Conservation (phyloP, 1,284 basidiomycete species). For the Ceratobasidium sp. region DNA sequence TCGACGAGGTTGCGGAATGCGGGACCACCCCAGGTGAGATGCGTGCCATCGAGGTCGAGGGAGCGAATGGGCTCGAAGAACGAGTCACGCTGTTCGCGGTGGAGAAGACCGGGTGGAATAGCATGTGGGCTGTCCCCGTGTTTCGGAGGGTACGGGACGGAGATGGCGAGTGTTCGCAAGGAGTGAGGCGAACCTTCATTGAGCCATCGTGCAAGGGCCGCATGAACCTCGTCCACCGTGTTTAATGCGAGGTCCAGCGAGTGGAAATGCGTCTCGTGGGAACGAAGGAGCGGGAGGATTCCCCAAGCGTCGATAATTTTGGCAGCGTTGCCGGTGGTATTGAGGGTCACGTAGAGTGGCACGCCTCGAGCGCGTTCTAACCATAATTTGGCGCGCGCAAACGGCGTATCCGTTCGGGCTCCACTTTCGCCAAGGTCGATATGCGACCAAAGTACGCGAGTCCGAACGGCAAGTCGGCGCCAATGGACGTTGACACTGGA, state of each 20-base stretch:
- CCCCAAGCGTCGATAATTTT: constrained; percentile 30
- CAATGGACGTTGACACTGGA: constrained; percentile 28
- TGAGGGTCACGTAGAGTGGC: constrained; percentile 19
- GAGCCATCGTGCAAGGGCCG: constrained; percentile 11
- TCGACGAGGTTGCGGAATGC: constrained; percentile 22
- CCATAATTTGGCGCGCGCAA: constrained; percentile 21
- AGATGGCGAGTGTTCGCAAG: constrained; percentile 10
- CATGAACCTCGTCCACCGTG: constrained; percentile 22
- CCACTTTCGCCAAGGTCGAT: constrained; percentile 20
- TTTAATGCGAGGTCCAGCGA: constrained; percentile 16
- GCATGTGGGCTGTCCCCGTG: constrained; percentile 23
- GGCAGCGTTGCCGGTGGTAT: constrained; percentile 15
- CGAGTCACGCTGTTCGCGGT: constrained; percentile 22
- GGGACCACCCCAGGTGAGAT: constrained; percentile 16
- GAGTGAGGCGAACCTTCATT: constrained; percentile 10
- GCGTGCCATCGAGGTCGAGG: constrained; percentile 24
- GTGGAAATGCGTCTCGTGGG: constrained; percentile 24
- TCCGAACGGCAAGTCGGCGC: constrained; percentile 14
- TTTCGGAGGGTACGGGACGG: constrained; percentile 14
- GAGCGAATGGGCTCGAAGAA: constrained; percentile 23
- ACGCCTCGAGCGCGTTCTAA: constrained; percentile 12
- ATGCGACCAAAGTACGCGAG: constrained; percentile 22
- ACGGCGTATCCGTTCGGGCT: constrained; percentile 7
- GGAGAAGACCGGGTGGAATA: constrained; percentile 4
- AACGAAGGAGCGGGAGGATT: constrained; percentile 25